These are phyloP conservation scores for Erythrobasidium yunnanense DNA, from an alignment of 768 basidiomycete species.

Conservation along the genomic window DNA sequence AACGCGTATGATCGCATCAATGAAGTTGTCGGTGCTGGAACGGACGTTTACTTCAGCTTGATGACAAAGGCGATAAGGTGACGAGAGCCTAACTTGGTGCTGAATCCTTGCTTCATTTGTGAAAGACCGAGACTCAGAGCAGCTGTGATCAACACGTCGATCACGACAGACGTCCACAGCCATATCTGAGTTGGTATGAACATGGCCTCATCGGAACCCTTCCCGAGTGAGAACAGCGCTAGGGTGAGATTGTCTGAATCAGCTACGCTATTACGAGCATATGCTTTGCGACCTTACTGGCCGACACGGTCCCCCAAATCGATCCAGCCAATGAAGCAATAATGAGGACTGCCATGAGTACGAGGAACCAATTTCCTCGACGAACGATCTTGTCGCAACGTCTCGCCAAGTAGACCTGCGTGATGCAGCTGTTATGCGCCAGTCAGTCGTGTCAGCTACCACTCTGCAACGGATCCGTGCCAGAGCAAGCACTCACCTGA, in stretches of 20 bases:
- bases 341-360: too few species aligned
- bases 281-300: too few species aligned
- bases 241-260: background rate
- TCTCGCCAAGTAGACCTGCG: too few species aligned
- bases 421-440: too few species aligned
- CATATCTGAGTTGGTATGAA: conserved; percentile 22
- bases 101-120: conserved; percentile 23
- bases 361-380: too few species aligned
- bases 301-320: too few species aligned
- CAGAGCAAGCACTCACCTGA: conserved; percentile 4
- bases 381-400: too few species aligned
- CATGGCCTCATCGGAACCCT: background rate
- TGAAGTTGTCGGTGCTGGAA: conserved; percentile 22
- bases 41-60: background rate
- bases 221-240: background rate
- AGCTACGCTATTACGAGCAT: too few species aligned
- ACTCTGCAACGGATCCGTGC: too few species aligned
- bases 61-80: background rate
- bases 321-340: too few species aligned
- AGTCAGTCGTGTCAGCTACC: too few species aligned
- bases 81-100: background rate
- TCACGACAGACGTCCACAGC: conserved; percentile 4
- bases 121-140: background rate
- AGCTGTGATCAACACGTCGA: conserved; percentile 10
- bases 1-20: conserved; percentile 10